Conservation (phyloP, 345 rosid species). For the Moringa oleifera region DNA sequence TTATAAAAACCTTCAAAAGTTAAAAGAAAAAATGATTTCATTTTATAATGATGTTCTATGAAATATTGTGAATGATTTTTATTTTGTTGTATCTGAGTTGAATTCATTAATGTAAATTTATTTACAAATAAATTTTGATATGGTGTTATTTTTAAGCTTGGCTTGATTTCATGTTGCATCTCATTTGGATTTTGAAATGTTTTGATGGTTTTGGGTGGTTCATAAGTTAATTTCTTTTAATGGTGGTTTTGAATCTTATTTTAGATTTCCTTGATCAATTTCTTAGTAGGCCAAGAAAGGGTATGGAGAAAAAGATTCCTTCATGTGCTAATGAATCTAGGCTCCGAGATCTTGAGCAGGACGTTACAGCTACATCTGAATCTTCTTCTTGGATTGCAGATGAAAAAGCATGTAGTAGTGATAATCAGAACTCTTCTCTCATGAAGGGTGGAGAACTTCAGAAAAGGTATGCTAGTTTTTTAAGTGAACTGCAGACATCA, state of each 20-base stretch:
- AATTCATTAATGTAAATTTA: too few relatives aligned
- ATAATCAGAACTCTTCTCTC: slow-evolving; percentile 41
- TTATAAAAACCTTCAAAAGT: too few relatives aligned
- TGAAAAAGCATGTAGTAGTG: slow-evolving; percentile 67
- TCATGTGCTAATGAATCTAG: slow-evolving; percentile 36
- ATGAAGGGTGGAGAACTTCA: slow-evolving; percentile 35
- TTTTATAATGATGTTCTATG: too few relatives aligned
- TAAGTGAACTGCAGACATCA: background rate
- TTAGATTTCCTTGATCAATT: background rate
- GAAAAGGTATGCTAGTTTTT: slow-evolving; percentile 45
- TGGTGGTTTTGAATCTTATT: background rate
- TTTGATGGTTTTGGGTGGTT: too few relatives aligned
- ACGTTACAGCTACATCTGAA: slow-evolving; percentile 59
- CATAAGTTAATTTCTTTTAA: too few relatives aligned
- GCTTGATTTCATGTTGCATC: too few relatives aligned
- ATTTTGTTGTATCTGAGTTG: too few relatives aligned
- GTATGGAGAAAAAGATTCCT: slow-evolving; percentile 27
- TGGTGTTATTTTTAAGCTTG: too few relatives aligned
- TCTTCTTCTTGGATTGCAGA: slow-evolving; percentile 68
- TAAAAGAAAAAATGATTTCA: too few relatives aligned
- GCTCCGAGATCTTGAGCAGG: slow-evolving; percentile 34
- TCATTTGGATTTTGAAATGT: too few relatives aligned
- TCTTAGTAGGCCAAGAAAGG: slow-evolving; percentile 27
- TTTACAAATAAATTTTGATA: too few relatives aligned
- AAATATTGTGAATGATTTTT: too few relatives aligned